phyloP scores from a whole-genome alignment of 2,329 filamentous ascomycete genomes.

The Chaetomiaceae sp. region DNA sequence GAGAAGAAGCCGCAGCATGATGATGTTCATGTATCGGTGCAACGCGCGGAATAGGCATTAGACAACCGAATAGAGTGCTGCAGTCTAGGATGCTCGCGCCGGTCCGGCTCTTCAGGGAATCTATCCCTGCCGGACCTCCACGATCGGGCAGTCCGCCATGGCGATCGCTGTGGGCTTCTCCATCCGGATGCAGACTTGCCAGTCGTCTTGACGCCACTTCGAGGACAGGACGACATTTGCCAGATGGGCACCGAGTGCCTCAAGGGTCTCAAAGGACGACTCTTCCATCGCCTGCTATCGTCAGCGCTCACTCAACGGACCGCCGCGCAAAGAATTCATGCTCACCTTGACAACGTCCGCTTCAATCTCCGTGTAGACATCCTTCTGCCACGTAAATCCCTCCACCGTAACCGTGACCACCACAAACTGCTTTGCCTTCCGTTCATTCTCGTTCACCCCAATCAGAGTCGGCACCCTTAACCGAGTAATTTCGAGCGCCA shows the following conservation, averaged over 20 bases:
- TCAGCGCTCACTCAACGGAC: constrained; percentile 9
- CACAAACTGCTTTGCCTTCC: constrained; percentile 61
- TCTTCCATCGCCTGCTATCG: constrained; percentile 45
- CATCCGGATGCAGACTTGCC: constrained; percentile 56
- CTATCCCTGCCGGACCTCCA: constrained; percentile 48
- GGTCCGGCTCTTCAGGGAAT: background rate
- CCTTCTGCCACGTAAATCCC: constrained; percentile 37
- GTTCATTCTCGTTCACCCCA: constrained; percentile 69
- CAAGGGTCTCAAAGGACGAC: constrained; percentile 59
- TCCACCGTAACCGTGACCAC: constrained; percentile 61
- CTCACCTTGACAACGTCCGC: constrained; percentile 55
- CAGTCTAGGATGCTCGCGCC: background rate
- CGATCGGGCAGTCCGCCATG: constrained; percentile 65
- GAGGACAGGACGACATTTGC: constrained; percentile 43
- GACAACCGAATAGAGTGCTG: background rate
- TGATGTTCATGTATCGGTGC: too few relatives aligned
- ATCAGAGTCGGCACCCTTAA: constrained; percentile 64
- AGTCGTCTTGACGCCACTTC: constrained; percentile 35
- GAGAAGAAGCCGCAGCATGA: constrained; percentile 19
- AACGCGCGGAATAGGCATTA: background rate
- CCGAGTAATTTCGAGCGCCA: constrained; percentile 47
- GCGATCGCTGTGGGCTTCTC: constrained; percentile 72
- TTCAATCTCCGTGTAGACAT: constrained; percentile 56
- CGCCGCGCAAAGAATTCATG: background rate
- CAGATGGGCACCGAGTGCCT: constrained; percentile 52